A percentile compares a stretch with the other conserved stretches of the same genome.
These are phyloP conservation scores for Porodaedalea pini DNA, from an alignment of 1,284 basidiomycete genomes.

Conservation along the genomic window DNA sequence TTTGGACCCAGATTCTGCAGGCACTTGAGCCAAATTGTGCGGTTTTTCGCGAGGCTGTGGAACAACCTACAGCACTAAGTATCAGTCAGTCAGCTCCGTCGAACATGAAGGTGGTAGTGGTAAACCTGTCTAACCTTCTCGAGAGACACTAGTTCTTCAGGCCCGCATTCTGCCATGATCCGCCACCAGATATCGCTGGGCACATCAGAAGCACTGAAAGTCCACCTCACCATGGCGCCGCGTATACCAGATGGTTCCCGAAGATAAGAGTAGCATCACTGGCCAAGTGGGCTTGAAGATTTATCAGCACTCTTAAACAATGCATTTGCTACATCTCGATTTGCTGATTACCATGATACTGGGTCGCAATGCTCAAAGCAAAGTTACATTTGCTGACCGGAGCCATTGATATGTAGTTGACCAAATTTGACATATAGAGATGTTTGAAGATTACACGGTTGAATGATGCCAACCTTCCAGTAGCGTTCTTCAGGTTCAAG, in stretches of 20 bases:
- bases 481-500: no score
- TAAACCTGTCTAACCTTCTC: neutral
- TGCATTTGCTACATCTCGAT: no score
- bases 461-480: no score
- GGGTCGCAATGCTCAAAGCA: no score
- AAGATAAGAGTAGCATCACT: neutral
- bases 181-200: conserved; percentile 3
- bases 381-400: no score
- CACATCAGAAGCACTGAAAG: neutral
- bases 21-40: neutral
- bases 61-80: neutral
- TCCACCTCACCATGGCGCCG: neutral
- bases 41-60: neutral
- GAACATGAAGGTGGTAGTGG: neutral
- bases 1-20: neutral
- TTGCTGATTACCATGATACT: no score
- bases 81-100: neutral
- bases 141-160: neutral
- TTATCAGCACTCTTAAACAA: no score
- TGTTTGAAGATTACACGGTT: no score
- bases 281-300: neutral
- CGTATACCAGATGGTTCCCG: neutral
- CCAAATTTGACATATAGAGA: no score
- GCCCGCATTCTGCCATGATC: conserved; percentile 5
- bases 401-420: no score